These are phyloP conservation scores for Alloteropsis semialata DNA, from an alignment of 176 grass and related monocot species.

Conservation along the genomic window DNA sequence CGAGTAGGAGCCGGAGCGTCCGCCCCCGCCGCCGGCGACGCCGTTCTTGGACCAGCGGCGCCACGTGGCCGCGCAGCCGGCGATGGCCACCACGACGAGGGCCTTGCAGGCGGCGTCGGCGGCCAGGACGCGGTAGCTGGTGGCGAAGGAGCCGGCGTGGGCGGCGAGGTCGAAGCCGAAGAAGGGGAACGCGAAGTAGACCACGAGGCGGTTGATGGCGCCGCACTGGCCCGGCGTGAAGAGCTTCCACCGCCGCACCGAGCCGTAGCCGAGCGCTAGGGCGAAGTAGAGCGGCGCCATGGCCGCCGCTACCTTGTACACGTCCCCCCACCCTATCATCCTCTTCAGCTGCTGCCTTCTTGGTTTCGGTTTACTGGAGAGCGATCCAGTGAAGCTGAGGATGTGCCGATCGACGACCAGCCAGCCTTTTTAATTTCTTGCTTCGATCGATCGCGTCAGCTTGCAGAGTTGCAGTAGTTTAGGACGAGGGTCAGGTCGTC, in stretches of 20 bases:
- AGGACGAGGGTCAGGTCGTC: no score
- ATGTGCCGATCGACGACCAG: no score
- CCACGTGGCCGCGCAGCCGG: slow-evolving; percentile 18
- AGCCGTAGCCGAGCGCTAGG: slow-evolving; percentile 63
- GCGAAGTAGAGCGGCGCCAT: slow-evolving; percentile 80
- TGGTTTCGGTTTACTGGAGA: background rate
- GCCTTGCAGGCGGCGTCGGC: slow-evolving; percentile 67
- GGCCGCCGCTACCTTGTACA: slow-evolving; percentile 66
- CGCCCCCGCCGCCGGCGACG: background rate
- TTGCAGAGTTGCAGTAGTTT: no score
- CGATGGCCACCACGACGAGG: slow-evolving; percentile 23
- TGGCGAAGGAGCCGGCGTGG: slow-evolving; percentile 48
- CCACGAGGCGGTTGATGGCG: slow-evolving; percentile 66
- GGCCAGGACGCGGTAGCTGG: slow-evolving; percentile 54
- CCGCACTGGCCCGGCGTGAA: slow-evolving; percentile 73
- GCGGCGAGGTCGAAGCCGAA: slow-evolving; percentile 67
- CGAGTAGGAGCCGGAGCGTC: slow-evolving; percentile 33
- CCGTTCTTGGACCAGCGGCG: background rate
- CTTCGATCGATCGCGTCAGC: no score
- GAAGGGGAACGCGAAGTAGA: slow-evolving; percentile 70
- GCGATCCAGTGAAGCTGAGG: no score
- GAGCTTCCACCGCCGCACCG: slow-evolving; percentile 70
- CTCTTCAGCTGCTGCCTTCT: background rate
- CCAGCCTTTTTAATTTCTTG: no score
- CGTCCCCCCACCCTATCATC: slow-evolving; percentile 70